These are phyloP conservation scores for Pseudopithomyces chartarum DNA, from an alignment of 2,329 filamentous ascomycete species.

Conservation along the genomic window DNA sequence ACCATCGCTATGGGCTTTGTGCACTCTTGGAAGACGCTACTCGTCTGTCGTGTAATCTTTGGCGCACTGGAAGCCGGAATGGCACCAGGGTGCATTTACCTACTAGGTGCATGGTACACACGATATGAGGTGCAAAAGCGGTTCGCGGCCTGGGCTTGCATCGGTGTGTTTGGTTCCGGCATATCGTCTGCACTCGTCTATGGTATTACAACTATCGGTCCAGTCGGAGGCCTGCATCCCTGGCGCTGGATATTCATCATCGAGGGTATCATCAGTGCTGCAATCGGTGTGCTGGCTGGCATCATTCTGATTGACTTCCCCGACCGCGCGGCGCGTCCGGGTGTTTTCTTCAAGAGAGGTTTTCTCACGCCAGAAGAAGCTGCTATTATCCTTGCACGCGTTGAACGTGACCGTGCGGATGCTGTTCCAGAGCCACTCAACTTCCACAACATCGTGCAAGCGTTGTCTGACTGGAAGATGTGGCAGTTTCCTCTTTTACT, in stretches of 20 bases:
- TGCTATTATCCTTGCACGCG: conserved; percentile 33
- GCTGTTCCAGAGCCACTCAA: conserved; percentile 34
- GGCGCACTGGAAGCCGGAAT: conserved; percentile 22
- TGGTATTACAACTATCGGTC: conserved; percentile 40
- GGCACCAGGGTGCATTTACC: conserved; percentile 16
- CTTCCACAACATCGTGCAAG: conserved; percentile 21
- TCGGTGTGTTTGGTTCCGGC: conserved; percentile 57
- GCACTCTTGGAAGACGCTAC: conserved; percentile 8
- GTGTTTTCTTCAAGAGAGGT: conserved; percentile 21
- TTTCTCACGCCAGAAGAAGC: conserved; percentile 33
- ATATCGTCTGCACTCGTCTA: conserved; percentile 57
- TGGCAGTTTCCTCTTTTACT: conserved; percentile 17
- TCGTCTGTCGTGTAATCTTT: conserved; percentile 20
- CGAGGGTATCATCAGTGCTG: conserved; percentile 12
- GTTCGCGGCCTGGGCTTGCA: conserved; percentile 56
- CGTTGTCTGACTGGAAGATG: conserved; percentile 22
- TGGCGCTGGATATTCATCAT: conserved; percentile 15
- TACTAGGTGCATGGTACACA: conserved; percentile 47
- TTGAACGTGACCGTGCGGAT: conserved; percentile 34
- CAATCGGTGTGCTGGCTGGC: conserved; percentile 11
- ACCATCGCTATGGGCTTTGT: conserved; percentile 10
- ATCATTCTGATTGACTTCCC: conserved; percentile 17
- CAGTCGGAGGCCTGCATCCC: background rate
- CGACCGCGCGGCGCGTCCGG: conserved; percentile 11
- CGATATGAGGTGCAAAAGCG: conserved; percentile 56